Percentiles rank a stretch among this genome's conserved stretches.
Evolutionary conservation across 495 filamentous ascomycete genomes (phyloP).

Genomic region (Penicillium diatomitis): DNA sequence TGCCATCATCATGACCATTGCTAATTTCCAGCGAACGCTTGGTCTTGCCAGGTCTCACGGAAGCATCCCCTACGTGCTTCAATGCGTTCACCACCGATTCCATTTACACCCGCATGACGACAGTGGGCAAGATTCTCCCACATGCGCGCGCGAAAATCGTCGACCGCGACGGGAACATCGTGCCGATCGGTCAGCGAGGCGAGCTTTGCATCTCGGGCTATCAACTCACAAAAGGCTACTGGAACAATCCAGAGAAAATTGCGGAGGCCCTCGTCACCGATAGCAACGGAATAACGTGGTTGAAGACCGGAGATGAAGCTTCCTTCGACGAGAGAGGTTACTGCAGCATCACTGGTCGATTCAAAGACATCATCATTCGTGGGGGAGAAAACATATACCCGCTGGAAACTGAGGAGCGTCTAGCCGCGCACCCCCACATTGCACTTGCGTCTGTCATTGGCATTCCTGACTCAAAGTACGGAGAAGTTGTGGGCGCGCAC

Average conservation of each 20-base stretch:
- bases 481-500: slow-evolving; percentile 60
- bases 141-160: slow-evolving; percentile 62
- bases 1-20: neutral
- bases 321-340: slow-evolving; percentile 55
- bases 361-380: slow-evolving; percentile 82
- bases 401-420: slow-evolving; percentile 61
- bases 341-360: slow-evolving; percentile 57
- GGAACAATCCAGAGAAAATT: slow-evolving; percentile 62
- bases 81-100: slow-evolving; percentile 59
- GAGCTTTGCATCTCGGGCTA: slow-evolving; percentile 64
- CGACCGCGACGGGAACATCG: slow-evolving; percentile 45
- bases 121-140: slow-evolving; percentile 58
- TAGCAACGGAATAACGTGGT: slow-evolving; percentile 49
- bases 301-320: slow-evolving; percentile 64
- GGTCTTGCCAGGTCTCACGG: slow-evolving; percentile 44
- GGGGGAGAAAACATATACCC: slow-evolving; percentile 80
- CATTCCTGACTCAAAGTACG: slow-evolving; percentile 52
- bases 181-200: slow-evolving; percentile 50
- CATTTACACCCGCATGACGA: slow-evolving; percentile 48
- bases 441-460: slow-evolving; percentile 52
- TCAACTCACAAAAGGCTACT: slow-evolving; percentile 60
- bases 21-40: too few relatives aligned
- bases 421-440: slow-evolving; percentile 48
- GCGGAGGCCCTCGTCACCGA: slow-evolving; percentile 52
- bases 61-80: slow-evolving; percentile 62